These are phyloP conservation scores for Cercospora sojina DNA, from an alignment of 2,329 filamentous ascomycete species.

Conservation along the genomic window DNA sequence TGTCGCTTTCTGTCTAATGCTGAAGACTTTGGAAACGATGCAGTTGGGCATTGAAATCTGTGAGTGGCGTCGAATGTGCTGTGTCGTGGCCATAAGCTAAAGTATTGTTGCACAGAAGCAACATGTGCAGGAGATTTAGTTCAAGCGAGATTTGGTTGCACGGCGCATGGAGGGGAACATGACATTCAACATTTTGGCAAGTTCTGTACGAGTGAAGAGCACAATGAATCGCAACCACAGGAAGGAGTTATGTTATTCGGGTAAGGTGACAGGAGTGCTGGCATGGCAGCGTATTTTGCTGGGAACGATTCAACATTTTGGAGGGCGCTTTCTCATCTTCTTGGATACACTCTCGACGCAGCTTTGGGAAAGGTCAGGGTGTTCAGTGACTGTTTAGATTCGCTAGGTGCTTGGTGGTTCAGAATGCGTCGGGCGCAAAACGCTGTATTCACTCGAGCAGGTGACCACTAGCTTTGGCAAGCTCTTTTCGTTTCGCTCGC, in stretches of 20 bases:
- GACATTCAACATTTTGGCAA: neutral
- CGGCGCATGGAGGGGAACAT: neutral
- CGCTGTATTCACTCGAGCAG: neutral
- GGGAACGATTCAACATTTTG: neutral
- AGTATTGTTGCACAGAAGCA: neutral
- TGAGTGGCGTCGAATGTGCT: neutral
- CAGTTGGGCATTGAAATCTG: neutral
- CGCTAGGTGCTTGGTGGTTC: neutral
- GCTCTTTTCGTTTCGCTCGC: neutral
- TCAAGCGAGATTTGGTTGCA: neutral
- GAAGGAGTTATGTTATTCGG: neutral
- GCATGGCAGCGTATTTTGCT: neutral
- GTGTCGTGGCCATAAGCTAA: neutral
- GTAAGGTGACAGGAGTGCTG: neutral
- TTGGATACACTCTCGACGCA: neutral
- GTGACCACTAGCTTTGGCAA: neutral
- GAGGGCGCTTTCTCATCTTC: neutral
- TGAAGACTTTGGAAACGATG: slow-evolving; percentile 1
- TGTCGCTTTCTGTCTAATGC: slow-evolving; percentile 4
- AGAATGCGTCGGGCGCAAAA: neutral
- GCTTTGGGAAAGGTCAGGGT: neutral
- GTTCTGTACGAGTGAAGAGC: neutral
- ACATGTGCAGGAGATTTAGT: neutral
- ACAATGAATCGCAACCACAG: neutral
- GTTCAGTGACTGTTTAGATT: neutral